phyloP scores from a whole-genome alignment of 352 stramenopile genomes.

The Phytophthora sp. region DNA sequence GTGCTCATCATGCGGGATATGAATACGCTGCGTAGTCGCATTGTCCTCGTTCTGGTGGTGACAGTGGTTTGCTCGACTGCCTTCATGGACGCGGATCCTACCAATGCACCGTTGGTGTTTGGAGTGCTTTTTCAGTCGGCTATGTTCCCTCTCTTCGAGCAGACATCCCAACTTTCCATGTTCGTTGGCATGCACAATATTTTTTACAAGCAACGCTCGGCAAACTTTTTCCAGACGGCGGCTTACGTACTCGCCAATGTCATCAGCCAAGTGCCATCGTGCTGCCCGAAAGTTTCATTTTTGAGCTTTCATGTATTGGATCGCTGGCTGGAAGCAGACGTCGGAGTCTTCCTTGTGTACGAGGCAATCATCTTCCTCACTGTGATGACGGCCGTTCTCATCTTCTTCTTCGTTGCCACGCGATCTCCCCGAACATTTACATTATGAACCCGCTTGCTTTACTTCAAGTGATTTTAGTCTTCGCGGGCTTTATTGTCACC shows the following conservation, averaged over 20 bases:
- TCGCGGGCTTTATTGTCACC: constrained; percentile 35
- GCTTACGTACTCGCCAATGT: constrained; percentile 58
- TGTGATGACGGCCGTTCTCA: constrained; percentile 18
- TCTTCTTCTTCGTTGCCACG: constrained; percentile 33
- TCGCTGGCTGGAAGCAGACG: constrained; percentile 38
- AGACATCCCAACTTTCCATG: constrained; percentile 64
- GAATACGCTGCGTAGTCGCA: constrained; percentile 37
- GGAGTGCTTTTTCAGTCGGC: constrained; percentile 71
- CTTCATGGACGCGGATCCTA: constrained; percentile 33
- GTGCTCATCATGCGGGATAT: constrained; percentile 49
- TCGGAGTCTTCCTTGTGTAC: constrained; percentile 58
- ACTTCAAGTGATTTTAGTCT: constrained; percentile 50
- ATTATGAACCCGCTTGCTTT: constrained; percentile 19
- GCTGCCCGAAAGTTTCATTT: constrained; percentile 63
- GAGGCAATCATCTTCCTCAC: constrained; percentile 58
- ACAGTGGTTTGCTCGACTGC: constrained; percentile 35
- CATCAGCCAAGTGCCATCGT: constrained; percentile 39
- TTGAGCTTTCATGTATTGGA: constrained; percentile 58
- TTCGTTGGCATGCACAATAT: constrained; percentile 57
- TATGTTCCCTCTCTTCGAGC: constrained; percentile 69
- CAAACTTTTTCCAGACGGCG: constrained; percentile 71
- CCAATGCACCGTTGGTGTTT: constrained; percentile 38
- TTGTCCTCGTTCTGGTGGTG: constrained; percentile 38
- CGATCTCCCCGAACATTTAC: constrained; percentile 20
- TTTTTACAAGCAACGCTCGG: constrained; percentile 79